These are phyloP conservation scores for Pholiota microspora DNA, from an alignment of 768 basidiomycete species.

Conservation along the genomic window DNA sequence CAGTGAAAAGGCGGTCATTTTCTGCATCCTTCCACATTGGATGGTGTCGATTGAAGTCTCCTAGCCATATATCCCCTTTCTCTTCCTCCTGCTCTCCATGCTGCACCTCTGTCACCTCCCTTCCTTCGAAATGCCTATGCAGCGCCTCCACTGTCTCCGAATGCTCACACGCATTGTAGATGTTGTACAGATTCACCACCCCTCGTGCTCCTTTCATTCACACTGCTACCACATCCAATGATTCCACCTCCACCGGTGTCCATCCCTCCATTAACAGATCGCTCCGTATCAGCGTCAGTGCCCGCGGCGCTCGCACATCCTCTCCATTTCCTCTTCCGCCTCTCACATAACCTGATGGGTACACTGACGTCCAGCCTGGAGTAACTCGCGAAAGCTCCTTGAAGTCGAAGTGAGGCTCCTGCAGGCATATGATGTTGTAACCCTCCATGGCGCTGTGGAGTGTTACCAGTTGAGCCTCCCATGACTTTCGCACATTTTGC, in stretches of 20 bases:
- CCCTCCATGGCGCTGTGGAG: too few species aligned
- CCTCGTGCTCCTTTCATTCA: slow-evolving; percentile 4
- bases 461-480: too few species aligned
- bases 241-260: slow-evolving; percentile 17
- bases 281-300: slow-evolving; percentile 16
- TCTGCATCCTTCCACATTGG: slow-evolving; percentile 25
- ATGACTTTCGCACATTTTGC: too few species aligned
- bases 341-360: too few species aligned
- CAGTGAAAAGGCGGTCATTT: slow-evolving; percentile 17
- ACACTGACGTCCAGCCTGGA: neutral
- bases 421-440: too few species aligned
- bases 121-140: neutral
- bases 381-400: neutral
- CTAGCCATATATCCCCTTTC: slow-evolving; percentile 27
- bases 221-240: slow-evolving; percentile 19
- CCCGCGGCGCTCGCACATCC: too few species aligned
- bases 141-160: slow-evolving; percentile 6
- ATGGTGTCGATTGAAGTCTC: slow-evolving; percentile 32
- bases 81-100: slow-evolving; percentile 3
- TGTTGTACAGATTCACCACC: slow-evolving; percentile 15
- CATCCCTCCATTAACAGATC: too few species aligned
- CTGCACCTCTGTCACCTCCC: neutral
- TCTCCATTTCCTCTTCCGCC: too few species aligned
- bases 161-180: too few species aligned
- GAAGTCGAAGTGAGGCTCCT: slow-evolving; percentile 5